Evolutionary conservation across 805 yeast species (phyloP).

Genomic region (Alloascoidea africana): DNA sequence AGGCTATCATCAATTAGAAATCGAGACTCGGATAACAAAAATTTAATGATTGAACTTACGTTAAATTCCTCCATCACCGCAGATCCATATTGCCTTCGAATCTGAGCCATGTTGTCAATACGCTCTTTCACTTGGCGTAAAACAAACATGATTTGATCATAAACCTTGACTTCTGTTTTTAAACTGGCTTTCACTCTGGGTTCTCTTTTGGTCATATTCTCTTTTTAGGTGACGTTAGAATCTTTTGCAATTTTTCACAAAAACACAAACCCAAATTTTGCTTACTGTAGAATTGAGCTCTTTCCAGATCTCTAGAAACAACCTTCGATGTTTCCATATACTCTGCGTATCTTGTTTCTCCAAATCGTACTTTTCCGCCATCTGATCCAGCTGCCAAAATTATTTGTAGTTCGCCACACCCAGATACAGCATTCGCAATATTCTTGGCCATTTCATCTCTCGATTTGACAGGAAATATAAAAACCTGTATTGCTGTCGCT

Average conservation of each 20-base stretch:
- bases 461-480: constrained; percentile 31
- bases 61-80: constrained; percentile 30
- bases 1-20: too few species aligned
- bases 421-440: constrained; percentile 23
- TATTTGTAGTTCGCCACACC: constrained; percentile 23
- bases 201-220: constrained; percentile 21
- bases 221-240: too few species aligned
- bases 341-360: constrained; percentile 17
- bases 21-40: too few species aligned
- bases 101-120: constrained; percentile 26
- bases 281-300: constrained; percentile 27
- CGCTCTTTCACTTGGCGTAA: constrained; percentile 31
- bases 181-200: constrained; percentile 33
- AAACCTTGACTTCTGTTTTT: constrained; percentile 22
- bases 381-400: constrained; percentile 26
- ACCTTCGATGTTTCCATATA: constrained; percentile 19
- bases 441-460: constrained; percentile 28
- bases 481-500: constrained; percentile 28
- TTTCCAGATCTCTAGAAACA: constrained; percentile 22
- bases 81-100: constrained; percentile 28
- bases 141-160: constrained; percentile 28
- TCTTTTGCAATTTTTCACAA: too few species aligned
- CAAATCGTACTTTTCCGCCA: constrained; percentile 17
- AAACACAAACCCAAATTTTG: too few species aligned
- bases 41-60: too few species aligned